phyloP scores from a whole-genome alignment of 805 yeast genomes.

The Lipomyces orientalis region DNA sequence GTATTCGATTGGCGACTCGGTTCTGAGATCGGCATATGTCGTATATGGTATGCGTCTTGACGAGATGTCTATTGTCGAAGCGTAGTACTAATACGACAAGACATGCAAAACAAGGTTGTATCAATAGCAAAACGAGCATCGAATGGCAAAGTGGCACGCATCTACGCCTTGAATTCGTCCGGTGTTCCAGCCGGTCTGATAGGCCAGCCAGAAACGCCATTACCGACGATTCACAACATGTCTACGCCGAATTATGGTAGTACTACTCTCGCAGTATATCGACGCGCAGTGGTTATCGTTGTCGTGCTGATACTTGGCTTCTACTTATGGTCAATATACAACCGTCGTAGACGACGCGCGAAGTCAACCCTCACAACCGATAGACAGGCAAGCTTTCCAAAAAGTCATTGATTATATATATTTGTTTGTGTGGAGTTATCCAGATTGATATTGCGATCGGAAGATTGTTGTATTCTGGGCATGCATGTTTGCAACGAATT shows the following conservation, averaged over 20 bases:
- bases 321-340: background rate
- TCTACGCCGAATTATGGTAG: background rate
- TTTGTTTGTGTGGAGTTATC: background rate
- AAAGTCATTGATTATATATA: background rate
- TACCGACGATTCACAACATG: background rate
- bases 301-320: background rate
- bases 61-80: background rate
- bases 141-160: background rate
- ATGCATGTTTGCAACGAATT: too few species aligned
- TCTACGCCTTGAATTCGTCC: background rate
- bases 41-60: conserved; percentile 16
- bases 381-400: background rate
- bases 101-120: background rate
- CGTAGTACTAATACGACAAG: background rate
- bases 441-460: background rate
- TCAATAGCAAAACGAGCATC: conserved; percentile 3
- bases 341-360: background rate
- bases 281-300: background rate
- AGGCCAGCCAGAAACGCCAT: background rate
- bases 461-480: background rate
- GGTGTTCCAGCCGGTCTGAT: background rate
- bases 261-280: background rate
- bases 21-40: conserved; percentile 30
- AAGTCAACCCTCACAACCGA: background rate
- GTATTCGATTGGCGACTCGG: conserved; percentile 23